Evolutionary conservation across 805 yeast genomes (phyloP), one percentile per base, ranked within the genome.

Genomic region (Yueomyces sp.): DNA sequence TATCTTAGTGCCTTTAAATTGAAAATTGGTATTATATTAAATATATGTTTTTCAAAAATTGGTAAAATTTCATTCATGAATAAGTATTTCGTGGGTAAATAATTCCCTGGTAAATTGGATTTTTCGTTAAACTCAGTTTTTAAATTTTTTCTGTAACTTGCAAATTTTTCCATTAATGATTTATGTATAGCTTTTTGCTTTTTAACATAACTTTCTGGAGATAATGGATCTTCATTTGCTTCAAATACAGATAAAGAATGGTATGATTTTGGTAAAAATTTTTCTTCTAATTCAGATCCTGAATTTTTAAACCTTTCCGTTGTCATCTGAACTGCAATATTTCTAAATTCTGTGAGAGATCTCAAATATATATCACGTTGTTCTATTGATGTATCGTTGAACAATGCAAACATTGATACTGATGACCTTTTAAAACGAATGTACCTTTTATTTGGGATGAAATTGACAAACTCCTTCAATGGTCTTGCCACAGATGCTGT

Each of bases 401-500:
- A 52, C 3, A 53, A 45, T 1, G 56, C 44, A 43, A 51, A 51
- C 42, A 51, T 42, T 6, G 53, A 47, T 19, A 52, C 45, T 7
- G 62, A 55, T 0, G 64, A 60, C 38, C 64, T 49, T 37, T 60
- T 60, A 4, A 56, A 45, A 28, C 47, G 52, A 4, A 58, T 41
- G 37, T 50, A 49, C 5, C 42, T 41, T 1, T 61, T 61, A 39
- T 44, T 45, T 4, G 64, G 63, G 2, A 52, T 48, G 19, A 57
- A 32, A 46, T 55, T 49, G 6, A 59, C 45, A 41, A 42, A 49
- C 6, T 45, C 47, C 2, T 41, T 26, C 5, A 5, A 7, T 1
- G 9, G 9, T 30, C 33, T 30, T 6, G 6, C 9, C 9, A 30
- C 9, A 6, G 33, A 30, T 19, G 19, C 19, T 19, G 19, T 19